Base-by-base conservation (phyloP, 1,284 basidiomycete genomes). In the Austropuccinia psidii region DNA sequence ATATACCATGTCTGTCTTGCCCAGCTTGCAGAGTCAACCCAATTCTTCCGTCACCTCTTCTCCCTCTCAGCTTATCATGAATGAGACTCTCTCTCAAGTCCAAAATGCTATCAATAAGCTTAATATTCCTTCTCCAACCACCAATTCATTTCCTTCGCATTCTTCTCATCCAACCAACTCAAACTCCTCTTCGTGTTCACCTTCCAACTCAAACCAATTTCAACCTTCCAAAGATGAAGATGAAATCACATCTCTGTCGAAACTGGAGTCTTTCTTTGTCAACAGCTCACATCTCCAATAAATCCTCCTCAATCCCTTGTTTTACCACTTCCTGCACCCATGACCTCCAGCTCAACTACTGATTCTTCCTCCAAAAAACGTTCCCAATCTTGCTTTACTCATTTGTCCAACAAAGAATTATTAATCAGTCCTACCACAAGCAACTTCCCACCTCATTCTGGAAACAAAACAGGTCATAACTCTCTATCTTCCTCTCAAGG, bases 1-100 rank as follows among this genome's bases (percentile, higher is more conserved):
- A 75, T 98, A 98, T 81, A 97, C 93, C 2, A 85, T 89, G 0
- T 75, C 76, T 13, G 84, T 84, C 85, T 0, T 50, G 43, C 49
- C 60, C 29, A 29, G 15, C n/a, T 17, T 27, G 4, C 35, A 41
- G 39, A n/a, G 6, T 5, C 17, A 19, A 17, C 31, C 31, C 1
- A 11, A 5, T 11, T 4, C 3, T 24, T 21, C 29, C 27, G n/a
- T n/a, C n/a, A n/a, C n/a, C n/a, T 79, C 79, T 33, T n/a, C 49
- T 37, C 35, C n/a, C 33, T 17, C 41, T 37, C 45, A 52, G 17
- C 74, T 54, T 73, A 77, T 78, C 39, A 77, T 80, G 3, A 76
- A 80, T 37, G 79, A 80, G 72, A 69, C 79, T n/a, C 76, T 72
- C 43, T 74, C 73, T 27, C 75, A 78, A 3, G 81, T 85, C n/a